These are phyloP conservation scores for Debaryomycetaceae sp. DNA, from an alignment of 1,139 yeast genomes.

Conservation along the genomic window DNA sequence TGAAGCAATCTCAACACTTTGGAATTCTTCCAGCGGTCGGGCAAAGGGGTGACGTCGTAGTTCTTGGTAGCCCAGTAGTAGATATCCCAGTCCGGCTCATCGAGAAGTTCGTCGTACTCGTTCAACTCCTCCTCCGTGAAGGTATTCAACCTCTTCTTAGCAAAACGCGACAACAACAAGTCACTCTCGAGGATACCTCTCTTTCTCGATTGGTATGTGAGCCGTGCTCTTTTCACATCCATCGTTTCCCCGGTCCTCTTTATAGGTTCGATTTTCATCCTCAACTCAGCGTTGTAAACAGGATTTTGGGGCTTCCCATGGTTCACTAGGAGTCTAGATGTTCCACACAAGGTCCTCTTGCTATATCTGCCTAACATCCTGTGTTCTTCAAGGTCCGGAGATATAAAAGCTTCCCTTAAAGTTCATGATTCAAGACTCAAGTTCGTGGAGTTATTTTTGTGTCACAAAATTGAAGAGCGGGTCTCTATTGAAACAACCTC, in stretches of 20 bases:
- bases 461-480: not conserved
- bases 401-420: no score
- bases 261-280: slow-evolving; percentile 68
- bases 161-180: slow-evolving; percentile 77
- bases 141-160: slow-evolving; percentile 61
- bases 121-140: slow-evolving; percentile 68
- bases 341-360: not conserved
- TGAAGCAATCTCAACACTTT: slow-evolving; percentile 64
- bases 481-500: no score
- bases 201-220: slow-evolving; percentile 88
- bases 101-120: slow-evolving; percentile 82
- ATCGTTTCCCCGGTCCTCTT: slow-evolving; percentile 71
- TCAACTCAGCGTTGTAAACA: slow-evolving; percentile 27
- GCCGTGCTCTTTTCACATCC: slow-evolving; percentile 77
- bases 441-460: not conserved
- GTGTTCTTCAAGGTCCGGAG: not conserved
- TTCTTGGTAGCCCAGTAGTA: slow-evolving; percentile 96
- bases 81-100: slow-evolving; percentile 97
- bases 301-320: slow-evolving; percentile 48
- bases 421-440: no score
- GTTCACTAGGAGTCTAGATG: slow-evolving; percentile 21
- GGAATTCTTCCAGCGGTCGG: slow-evolving; percentile 77
- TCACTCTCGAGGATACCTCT: slow-evolving; percentile 96
- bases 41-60: slow-evolving; percentile 76
- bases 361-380: not conserved